Evolutionary conservation across 2,329 filamentous ascomycete species (phyloP).

Genomic region (Exophiala alcalophila): DNA sequence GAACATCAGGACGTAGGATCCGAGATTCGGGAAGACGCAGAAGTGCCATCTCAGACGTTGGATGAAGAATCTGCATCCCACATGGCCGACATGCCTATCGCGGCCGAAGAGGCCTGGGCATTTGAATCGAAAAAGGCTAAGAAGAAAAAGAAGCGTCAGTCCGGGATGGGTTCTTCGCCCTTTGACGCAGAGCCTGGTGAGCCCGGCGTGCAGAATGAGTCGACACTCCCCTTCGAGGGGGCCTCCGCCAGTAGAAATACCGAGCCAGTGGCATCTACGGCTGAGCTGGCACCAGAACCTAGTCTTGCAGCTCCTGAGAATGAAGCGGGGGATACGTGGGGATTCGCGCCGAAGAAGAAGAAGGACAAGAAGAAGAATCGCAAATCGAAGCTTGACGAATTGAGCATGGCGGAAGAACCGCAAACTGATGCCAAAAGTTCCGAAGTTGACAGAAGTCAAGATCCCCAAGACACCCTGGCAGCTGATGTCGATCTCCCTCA

Average conservation of each 20-base stretch:
- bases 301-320: background rate
- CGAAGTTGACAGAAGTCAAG: too few species aligned
- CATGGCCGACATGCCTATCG: background rate
- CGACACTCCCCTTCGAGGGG: too few species aligned
- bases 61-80: background rate
- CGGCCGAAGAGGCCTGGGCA: constrained; percentile 15
- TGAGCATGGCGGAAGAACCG: constrained; percentile 26
- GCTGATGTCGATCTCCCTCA: too few species aligned
- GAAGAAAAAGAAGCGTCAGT: constrained; percentile 39
- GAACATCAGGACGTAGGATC: too few species aligned
- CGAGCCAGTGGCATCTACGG: too few species aligned
- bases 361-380: constrained; percentile 29
- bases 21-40: too few species aligned
- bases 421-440: background rate
- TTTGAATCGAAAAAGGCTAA: constrained; percentile 33
- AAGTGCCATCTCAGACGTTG: too few species aligned
- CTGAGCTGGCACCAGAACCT: too few species aligned
- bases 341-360: constrained; percentile 21
- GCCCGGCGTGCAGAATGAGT: too few species aligned
- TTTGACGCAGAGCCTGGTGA: background rate
- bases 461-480: too few species aligned
- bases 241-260: too few species aligned
- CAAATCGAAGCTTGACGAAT: constrained; percentile 32
- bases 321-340: background rate
- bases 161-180: constrained; percentile 11